Percentiles rank a stretch among this genome's conserved stretches.
phyloP scores from a whole-genome alignment of 352 stramenopile genomes.

The Phytopythium boreale region DNA sequence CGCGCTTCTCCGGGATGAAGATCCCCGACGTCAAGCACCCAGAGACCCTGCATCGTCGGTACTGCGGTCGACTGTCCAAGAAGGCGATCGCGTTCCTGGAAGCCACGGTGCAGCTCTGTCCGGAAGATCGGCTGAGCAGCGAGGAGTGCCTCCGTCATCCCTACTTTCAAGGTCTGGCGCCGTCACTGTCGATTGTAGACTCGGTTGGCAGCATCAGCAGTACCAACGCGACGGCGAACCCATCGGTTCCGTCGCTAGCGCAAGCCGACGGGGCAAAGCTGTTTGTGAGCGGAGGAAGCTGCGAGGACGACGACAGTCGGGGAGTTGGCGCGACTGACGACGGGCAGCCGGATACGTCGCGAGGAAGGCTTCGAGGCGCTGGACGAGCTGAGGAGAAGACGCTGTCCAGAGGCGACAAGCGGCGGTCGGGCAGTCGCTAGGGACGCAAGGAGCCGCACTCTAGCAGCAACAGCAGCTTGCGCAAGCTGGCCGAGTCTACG shows the following conservation, averaged over 20 bases:
- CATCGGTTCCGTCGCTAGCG: too few relatives aligned
- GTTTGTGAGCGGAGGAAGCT: too few relatives aligned
- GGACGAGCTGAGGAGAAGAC: constrained; percentile 46
- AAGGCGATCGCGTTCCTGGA: constrained; percentile 82
- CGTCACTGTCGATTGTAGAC: constrained; percentile 2
- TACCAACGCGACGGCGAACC: neutral
- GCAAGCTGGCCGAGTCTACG: constrained; percentile 27
- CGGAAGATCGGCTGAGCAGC: constrained; percentile 70
- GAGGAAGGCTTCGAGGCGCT: constrained; percentile 35
- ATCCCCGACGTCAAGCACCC: constrained; percentile 90
- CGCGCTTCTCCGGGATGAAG: constrained; percentile 90
- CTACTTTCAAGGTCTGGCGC: constrained; percentile 83
- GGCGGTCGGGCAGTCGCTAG: constrained; percentile 34
- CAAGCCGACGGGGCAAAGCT: neutral
- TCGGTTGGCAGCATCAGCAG: neutral
- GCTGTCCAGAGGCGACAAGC: constrained; percentile 31
- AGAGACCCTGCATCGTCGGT: constrained; percentile 91
- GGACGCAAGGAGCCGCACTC: constrained; percentile 31
- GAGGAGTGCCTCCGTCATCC: constrained; percentile 80
- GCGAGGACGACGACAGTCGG: neutral
- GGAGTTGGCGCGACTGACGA: neutral
- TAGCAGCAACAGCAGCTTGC: constrained; percentile 35
- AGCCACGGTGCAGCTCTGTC: constrained; percentile 68
- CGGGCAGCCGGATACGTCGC: constrained; percentile 21
- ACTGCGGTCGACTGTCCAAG: constrained; percentile 85